Base-by-base conservation (phyloP, 192 early-diverging fungal genomes). In the Coemansia aciculifera region DNA sequence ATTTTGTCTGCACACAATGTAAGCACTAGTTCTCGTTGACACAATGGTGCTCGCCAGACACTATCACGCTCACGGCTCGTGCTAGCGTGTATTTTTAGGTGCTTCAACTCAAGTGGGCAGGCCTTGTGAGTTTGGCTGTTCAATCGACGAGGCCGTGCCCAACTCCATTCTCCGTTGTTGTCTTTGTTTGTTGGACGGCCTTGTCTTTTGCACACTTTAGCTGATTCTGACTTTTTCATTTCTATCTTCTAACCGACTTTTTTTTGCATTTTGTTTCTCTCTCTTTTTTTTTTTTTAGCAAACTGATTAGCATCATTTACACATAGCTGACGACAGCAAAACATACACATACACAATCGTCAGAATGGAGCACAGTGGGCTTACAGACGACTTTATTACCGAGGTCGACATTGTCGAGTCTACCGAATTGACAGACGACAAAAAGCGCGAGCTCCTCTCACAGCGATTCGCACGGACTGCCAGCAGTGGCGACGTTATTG, bases 401-500 rank as follows among this genome's bases (percentile, higher is more conserved):
- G 74, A 82, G 52, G 32, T 66, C 44, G 79, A 74, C 57, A 76
- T 82, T 48, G 69, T 82, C 61, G 52, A 68, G 71, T 73, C 79
- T 11, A 32, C 61, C n/a, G 72, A 76, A 42, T 66, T 82, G 38
- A 23, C 71, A 83, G 68, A 72, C 54, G 78, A 81, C 63, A 80
- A 87, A 40, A 90, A 90, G 72, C 85, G 62, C 62, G 68, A 80
- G 57, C 83, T 83, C 32, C 76, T 90, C 17, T 89, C 86, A 36
- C 86, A 87, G 64, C 68, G 88, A 5, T 91, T 94, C 68, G 84
- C 88, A 10, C 84, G 87, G 54, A 89, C 90, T 2, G 80, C 87
- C 37, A 90, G 90, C 32, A 90, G 91, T 74, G 94, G 94, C 42
- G 87, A 95, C 66, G 78, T 86, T 24, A 75, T 78, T 59, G 84